phyloP scores from a whole-genome alignment of 805 yeast genomes.

The Candida ovalis region DNA sequence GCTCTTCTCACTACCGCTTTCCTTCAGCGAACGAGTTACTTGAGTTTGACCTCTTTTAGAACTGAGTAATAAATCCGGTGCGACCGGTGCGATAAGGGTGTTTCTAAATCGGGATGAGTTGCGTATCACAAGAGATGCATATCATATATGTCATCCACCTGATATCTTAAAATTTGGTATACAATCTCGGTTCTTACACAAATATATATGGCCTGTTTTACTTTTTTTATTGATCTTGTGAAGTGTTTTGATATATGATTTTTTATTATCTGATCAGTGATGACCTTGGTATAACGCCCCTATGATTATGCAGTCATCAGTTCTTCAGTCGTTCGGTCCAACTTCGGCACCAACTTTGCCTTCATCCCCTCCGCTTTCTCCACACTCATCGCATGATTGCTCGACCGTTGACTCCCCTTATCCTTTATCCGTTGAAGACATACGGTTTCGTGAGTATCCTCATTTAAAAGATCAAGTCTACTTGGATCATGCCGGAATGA shows the following conservation, averaged over 20 bases:
- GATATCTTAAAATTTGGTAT: no score
- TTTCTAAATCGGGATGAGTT: neutral
- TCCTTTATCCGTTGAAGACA: slow-evolving; percentile 9
- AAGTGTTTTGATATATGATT: neutral
- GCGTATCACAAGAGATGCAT: neutral
- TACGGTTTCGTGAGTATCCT: slow-evolving; percentile 23
- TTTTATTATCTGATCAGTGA: no score
- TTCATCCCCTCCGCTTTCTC: neutral
- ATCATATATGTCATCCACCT: neutral
- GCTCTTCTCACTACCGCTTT: no score
- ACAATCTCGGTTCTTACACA: no score
- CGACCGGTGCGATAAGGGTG: neutral
- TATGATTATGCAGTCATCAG: neutral
- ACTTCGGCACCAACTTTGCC: neutral
- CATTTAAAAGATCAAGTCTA: slow-evolving; percentile 26
- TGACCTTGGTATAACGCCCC: no score
- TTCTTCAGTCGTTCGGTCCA: no score
- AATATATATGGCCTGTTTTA: no score
- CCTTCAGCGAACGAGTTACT: no score
- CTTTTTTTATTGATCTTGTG: neutral
- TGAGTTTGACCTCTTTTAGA: no score
- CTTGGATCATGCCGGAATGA: slow-evolving; percentile 43
- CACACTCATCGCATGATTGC: neutral
- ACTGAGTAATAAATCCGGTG: no score
- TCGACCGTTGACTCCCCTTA: slow-evolving; percentile 1